Base-by-base conservation (phyloP, 164 flowering plant species). In the Chimonanthus salicifolius region DNA sequence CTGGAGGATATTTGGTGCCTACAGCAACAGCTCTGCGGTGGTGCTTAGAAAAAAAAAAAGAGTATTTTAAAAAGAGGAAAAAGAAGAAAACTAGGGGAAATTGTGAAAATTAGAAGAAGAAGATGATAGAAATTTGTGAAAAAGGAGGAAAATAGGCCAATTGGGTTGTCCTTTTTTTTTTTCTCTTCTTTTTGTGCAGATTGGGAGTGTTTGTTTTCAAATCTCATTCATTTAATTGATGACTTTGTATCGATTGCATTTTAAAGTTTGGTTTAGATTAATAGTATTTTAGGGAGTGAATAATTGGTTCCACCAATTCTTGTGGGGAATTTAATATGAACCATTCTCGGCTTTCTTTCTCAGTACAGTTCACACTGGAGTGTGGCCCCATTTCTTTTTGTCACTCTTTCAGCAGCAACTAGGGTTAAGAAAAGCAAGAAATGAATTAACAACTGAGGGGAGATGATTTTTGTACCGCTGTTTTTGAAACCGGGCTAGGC, bases 1-100 rank as follows among this genome's bases (percentile, higher is more conserved):
- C 80, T 70, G 9, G 93, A 90, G 13, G 92, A 88, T 49, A 62
- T 82, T 49, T 87, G 82, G 85, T 79, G 84, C 67, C 70, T 84
- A 20, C 90, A 84, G 69, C 87, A 85, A 62, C 90, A 88, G 18
- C 65, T 84, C 70, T 76, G 70, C 77, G 72, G 49, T 81, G 74
- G 62, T 77, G 51, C 70, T 63, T 54, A 60, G 33, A 73, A 18
- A 44, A 18, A 3, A 21, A 62, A 62, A 43, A 62, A 16, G 7
- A n/a, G 62, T n/a, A 62, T 65, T 18, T 10, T 5, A 0, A 20
- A 49, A 21, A 62, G 2, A 44, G 50, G 7, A 68, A 33, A 4
- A n/a, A 18, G 16, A 33, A 65, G 7, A 65, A 5, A n/a, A 8
- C 44, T 33, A 9, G 44, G 8, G 9, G 3, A 10, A 11, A 1